Evolutionary conservation across 2,329 filamentous ascomycete genomes (phyloP), one percentile per base, ranked within the genome.

Genomic region (Botrytis medusae): DNA sequence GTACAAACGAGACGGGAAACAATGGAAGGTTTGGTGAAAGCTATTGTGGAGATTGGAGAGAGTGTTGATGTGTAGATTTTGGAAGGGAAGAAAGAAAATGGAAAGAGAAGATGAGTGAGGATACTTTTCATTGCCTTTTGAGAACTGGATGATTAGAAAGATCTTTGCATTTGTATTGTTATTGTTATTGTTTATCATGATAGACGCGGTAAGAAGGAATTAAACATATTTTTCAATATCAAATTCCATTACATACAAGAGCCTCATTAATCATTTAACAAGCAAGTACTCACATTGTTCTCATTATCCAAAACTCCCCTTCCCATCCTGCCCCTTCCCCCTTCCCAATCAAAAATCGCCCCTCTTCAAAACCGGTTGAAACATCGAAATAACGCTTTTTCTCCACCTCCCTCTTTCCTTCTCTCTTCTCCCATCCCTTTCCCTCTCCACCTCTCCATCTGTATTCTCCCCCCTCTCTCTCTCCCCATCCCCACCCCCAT

Each of bases 11-110:
- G 83, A 74, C 86, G 78, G 77, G 87, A 86, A 75, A 92, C 90
- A 1, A 82, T 92, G 44, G 89, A 91, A 76, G 86, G 86, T n/a
- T 82, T 93, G 74, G 83, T 92, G 2, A 84, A 83, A 76, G 88
- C 87, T 7, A 86, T 92, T 79, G 86, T 86, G 75, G 79, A 81
- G 59, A 73, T 79, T 42, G 79, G 79, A 2, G 70, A 29, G 48
- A 48, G 5, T 18, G 5, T 68, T 40, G 57, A 6, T 20, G n/a
- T 74, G 46, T 71, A 74, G 59, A 71, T 22, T 46, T 20, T 4
- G 20, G 29, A 29, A 40, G 68, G 20, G 46, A 54, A 10, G 22
- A 18, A 12, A 20, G 32, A n/a, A n/a, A n/a, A n/a, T n/a, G n/a
- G 22, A 34, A 32, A 68, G 29, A 20, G 5, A 9, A 10, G 6